Evolutionary conservation across 768 basidiomycete genomes (phyloP).

Genomic region (Lentinula aciculospora): DNA sequence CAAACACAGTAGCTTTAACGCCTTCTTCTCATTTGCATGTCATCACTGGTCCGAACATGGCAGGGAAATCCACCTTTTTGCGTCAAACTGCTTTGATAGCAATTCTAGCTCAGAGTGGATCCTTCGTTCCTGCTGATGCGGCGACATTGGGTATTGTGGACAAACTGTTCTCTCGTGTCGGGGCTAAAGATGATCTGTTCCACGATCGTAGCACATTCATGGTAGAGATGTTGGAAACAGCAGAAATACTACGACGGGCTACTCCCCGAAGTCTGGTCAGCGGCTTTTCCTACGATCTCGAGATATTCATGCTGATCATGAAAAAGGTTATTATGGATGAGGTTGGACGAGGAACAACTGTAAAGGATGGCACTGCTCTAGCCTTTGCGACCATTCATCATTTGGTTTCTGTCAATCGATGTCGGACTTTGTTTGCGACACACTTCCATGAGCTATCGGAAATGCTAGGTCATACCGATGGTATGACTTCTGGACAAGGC

Average conservation of each 20-base stretch:
- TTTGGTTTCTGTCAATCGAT: constrained; percentile 61
- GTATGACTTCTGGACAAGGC: constrained; percentile 32
- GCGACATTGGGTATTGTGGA: constrained; percentile 86
- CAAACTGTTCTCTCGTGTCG: constrained; percentile 88
- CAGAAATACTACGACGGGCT: constrained; percentile 82
- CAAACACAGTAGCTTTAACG: constrained; percentile 70
- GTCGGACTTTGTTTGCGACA: constrained; percentile 93
- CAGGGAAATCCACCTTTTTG: constrained; percentile 88
- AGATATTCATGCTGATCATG: background rate
- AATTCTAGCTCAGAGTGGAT: constrained; percentile 88
- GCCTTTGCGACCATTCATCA: constrained; percentile 90
- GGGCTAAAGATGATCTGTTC: constrained; percentile 93
- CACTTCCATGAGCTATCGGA: constrained; percentile 94
- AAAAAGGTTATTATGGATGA: constrained; percentile 97
- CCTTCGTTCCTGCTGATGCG: constrained; percentile 85
- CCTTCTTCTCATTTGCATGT: constrained; percentile 62
- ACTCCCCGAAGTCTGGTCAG: constrained; percentile 75
- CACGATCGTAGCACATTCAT: constrained; percentile 94
- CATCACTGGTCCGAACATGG: constrained; percentile 96
- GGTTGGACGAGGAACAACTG: constrained; percentile 94
- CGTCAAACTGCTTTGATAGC: constrained; percentile 88
- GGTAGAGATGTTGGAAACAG: constrained; percentile 97
- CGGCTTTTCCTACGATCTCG: constrained; percentile 17
- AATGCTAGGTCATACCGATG: constrained; percentile 61
- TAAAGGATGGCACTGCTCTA: constrained; percentile 88